These are phyloP conservation scores for Pleurotus ostreatus DNA, from an alignment of 768 basidiomycete species.

Conservation along the genomic window DNA sequence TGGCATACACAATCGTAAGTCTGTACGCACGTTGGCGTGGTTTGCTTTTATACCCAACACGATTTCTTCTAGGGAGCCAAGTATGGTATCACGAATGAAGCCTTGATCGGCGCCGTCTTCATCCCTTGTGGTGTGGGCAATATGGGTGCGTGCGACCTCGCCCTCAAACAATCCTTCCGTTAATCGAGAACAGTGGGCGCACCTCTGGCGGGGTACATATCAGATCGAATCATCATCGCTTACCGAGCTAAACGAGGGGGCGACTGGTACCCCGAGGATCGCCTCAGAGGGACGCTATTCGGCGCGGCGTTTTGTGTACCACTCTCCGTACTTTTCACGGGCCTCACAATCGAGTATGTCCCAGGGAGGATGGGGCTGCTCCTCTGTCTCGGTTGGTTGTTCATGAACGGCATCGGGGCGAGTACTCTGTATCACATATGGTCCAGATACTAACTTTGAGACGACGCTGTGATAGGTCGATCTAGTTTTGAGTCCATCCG, in stretches of 20 bases:
- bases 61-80: slow-evolving; percentile 31
- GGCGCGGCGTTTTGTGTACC: slow-evolving; percentile 38
- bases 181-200: slow-evolving; percentile 37
- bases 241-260: slow-evolving; percentile 38
- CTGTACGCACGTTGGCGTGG: not conserved
- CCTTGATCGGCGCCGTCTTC: slow-evolving; percentile 37
- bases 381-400: slow-evolving; percentile 52
- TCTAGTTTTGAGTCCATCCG: slow-evolving; percentile 38
- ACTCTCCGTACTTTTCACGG: slow-evolving; percentile 35
- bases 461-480: slow-evolving; percentile 32
- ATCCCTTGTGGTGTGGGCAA: slow-evolving; percentile 38
- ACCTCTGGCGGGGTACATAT: slow-evolving; percentile 39
- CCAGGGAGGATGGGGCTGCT: slow-evolving; percentile 39
- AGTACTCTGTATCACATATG: not conserved
- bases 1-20: slow-evolving; percentile 49
- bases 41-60: not conserved
- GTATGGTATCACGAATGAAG: slow-evolving; percentile 38
- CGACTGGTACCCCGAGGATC: slow-evolving; percentile 48
- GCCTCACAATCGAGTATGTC: slow-evolving; percentile 35
- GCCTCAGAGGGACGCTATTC: slow-evolving; percentile 36
- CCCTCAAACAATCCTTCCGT: not conserved
- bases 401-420: slow-evolving; percentile 55
- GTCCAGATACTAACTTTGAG: no score
- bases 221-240: slow-evolving; percentile 35
- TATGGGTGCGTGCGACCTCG: slow-evolving; percentile 24